phyloP scores from a whole-genome alignment of 257 asterid species.

The Thymus quinquecostatus region DNA sequence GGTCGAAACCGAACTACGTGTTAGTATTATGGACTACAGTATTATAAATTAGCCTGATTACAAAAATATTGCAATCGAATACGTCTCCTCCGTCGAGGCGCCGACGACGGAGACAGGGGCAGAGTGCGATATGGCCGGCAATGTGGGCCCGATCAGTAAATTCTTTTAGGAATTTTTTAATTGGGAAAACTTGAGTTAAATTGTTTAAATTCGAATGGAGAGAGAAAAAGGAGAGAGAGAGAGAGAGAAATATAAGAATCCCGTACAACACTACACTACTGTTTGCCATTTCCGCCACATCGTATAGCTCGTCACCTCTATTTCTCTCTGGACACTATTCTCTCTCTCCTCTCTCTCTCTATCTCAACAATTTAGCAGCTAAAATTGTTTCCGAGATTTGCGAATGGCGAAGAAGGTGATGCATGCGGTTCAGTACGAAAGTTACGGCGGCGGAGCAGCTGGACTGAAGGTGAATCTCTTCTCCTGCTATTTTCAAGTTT shows the following conservation, averaged over 20 bases:
- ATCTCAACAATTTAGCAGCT: background rate
- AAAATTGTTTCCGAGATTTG: conserved; percentile 3
- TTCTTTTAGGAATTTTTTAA: too few relatives aligned
- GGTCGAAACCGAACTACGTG: too few relatives aligned
- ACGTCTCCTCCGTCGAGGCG: too few relatives aligned
- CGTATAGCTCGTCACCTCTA: conserved; percentile 1
- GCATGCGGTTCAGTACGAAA: conserved; percentile 72
- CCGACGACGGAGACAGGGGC: too few relatives aligned
- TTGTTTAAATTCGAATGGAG: too few relatives aligned
- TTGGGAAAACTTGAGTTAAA: too few relatives aligned
- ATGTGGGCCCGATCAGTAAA: too few relatives aligned
- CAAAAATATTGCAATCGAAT: too few relatives aligned
- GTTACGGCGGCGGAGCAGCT: conserved; percentile 81
- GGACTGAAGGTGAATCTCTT: conserved; percentile 63
- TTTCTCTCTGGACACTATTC: background rate
- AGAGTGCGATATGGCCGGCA: too few relatives aligned
- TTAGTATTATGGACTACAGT: too few relatives aligned
- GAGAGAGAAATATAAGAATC: background rate
- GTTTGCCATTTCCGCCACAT: background rate
- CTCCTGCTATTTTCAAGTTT: background rate
- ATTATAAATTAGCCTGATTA: too few relatives aligned
- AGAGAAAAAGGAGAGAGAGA: background rate
- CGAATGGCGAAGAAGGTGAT: conserved; percentile 68
- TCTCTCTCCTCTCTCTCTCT: conserved; percentile 1
- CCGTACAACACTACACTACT: background rate